phyloP scores from a whole-genome alignment of 805 yeast genomes.

The Komagataella phaffii region DNA sequence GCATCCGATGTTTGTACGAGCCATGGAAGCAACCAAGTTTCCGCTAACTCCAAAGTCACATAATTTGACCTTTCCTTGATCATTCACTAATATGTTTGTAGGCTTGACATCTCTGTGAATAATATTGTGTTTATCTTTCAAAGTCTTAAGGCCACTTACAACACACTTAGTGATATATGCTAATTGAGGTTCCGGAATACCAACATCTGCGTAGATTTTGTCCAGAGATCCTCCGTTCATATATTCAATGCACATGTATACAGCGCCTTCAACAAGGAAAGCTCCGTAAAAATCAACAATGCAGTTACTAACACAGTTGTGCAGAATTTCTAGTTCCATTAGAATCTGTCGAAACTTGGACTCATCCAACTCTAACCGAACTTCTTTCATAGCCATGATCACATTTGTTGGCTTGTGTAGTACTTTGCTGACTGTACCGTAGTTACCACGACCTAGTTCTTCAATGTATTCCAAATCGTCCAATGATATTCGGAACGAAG shows the following conservation, averaged over 20 bases:
- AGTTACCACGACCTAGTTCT: conserved; percentile 91
- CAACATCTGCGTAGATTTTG: conserved; percentile 54
- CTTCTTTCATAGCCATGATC: conserved; percentile 96
- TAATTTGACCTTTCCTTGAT: conserved; percentile 71
- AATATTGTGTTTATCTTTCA: conserved; percentile 83
- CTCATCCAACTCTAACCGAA: conserved; percentile 84
- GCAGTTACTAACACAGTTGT: conserved; percentile 79
- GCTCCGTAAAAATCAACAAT: conserved; percentile 97
- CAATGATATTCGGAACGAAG: conserved; percentile 72
- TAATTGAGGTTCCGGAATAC: conserved; percentile 66
- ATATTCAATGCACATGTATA: conserved; percentile 94
- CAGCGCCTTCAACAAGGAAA: conserved; percentile 94
- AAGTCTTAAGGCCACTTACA: conserved; percentile 65
- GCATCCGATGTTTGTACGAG: conserved; percentile 93
- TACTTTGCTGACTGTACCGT: conserved; percentile 91
- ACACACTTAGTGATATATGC: conserved; percentile 74
- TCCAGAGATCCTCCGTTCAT: conserved; percentile 96
- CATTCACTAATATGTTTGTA: conserved; percentile 74
- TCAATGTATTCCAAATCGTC: conserved; percentile 75
- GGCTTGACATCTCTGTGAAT: conserved; percentile 97
- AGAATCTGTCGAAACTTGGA: conserved; percentile 86
- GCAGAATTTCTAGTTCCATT: conserved; percentile 92
- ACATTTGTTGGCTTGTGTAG: conserved; percentile 87
- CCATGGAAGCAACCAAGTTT: conserved; percentile 85
- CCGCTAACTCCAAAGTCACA: conserved; percentile 97